Evolutionary conservation across 2,329 filamentous ascomycete species (phyloP).

Genomic region (Pseudopyrenochaeta lycopersici): DNA sequence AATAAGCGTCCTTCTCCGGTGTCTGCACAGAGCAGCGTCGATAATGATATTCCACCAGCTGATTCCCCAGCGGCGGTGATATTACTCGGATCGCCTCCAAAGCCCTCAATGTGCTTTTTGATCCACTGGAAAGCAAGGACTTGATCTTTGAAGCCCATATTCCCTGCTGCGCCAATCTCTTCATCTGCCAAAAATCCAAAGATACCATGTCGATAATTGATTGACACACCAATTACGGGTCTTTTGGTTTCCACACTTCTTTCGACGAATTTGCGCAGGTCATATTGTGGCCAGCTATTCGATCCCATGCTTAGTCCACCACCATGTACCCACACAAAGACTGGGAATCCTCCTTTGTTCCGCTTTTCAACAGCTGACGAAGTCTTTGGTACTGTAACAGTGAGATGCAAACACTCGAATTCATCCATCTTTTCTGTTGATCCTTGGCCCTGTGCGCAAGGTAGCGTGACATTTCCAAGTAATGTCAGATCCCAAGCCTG

Average conservation of each 20-base stretch:
- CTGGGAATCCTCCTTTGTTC: slow-evolving; percentile 50
- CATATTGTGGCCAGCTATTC: slow-evolving; percentile 63
- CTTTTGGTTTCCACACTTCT: slow-evolving; percentile 53
- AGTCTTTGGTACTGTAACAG: slow-evolving; percentile 42
- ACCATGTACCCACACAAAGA: slow-evolving; percentile 64
- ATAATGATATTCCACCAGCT: slow-evolving; percentile 53
- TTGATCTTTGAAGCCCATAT: slow-evolving; percentile 48
- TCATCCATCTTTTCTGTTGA: slow-evolving; percentile 39
- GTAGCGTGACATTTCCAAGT: slow-evolving; percentile 24
- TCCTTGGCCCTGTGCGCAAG: slow-evolving; percentile 22
- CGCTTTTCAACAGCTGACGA: neutral
- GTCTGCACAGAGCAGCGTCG: slow-evolving; percentile 37
- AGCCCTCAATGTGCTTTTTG: slow-evolving; percentile 48
- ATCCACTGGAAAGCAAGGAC: slow-evolving; percentile 50
- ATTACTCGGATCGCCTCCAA: slow-evolving; percentile 51
- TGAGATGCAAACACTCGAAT: slow-evolving; percentile 46
- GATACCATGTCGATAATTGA: slow-evolving; percentile 46
- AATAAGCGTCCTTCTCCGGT: slow-evolving; percentile 33
- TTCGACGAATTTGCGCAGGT: slow-evolving; percentile 56
- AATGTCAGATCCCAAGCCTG: slow-evolving; percentile 40
- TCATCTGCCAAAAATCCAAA: slow-evolving; percentile 54
- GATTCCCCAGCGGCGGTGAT: slow-evolving; percentile 57
- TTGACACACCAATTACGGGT: slow-evolving; percentile 55
- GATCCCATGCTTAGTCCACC: slow-evolving; percentile 61
- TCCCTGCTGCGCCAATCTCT: slow-evolving; percentile 52